These are phyloP conservation scores for Solanum arcanum DNA, from an alignment of 257 asterid genomes.

Conservation along the genomic window DNA sequence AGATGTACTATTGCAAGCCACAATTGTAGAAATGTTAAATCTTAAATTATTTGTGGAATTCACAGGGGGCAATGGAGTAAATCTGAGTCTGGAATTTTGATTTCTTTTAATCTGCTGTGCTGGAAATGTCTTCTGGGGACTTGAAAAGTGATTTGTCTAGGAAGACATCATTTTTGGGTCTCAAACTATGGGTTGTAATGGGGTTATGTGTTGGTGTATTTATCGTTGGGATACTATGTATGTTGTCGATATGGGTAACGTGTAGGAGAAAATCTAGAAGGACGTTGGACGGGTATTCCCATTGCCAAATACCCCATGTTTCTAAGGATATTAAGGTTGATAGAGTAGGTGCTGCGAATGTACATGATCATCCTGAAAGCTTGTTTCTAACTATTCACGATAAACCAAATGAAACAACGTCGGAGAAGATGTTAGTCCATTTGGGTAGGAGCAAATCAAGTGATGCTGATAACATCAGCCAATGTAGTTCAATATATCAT, in stretches of 20 bases:
- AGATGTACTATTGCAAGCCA: not conserved
- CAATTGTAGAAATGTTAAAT: not conserved
- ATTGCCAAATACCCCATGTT: slow-evolving; percentile 54
- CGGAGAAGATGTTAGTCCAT: slow-evolving; percentile 62
- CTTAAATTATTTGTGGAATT: slow-evolving; percentile 18
- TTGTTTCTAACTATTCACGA: slow-evolving; percentile 41
- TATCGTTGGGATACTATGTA: slow-evolving; percentile 58
- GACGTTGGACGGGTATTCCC: slow-evolving; percentile 36
- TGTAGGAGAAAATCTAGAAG: slow-evolving; percentile 58
- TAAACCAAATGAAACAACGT: slow-evolving; percentile 43
- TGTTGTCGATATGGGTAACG: slow-evolving; percentile 61
- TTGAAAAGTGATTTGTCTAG: slow-evolving; percentile 48
- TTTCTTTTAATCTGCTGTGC: not conserved
- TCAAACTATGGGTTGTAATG: slow-evolving; percentile 80
- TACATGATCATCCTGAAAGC: slow-evolving; percentile 34
- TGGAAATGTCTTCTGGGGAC: slow-evolving; percentile 50
- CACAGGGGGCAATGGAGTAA: slow-evolving; percentile 39
- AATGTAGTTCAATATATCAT: slow-evolving; percentile 62
- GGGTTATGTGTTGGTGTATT: slow-evolving; percentile 70
- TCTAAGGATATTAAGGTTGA: slow-evolving; percentile 84
- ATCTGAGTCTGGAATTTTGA: not conserved
- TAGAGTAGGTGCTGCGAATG: slow-evolving; percentile 36
- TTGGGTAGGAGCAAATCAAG: slow-evolving; percentile 69
- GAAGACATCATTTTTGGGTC: slow-evolving; percentile 46
- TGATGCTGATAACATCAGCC: slow-evolving; percentile 76